Conservation (phyloP, 352 stramenopile genomes). For the Peronospora farinosa region DNA sequence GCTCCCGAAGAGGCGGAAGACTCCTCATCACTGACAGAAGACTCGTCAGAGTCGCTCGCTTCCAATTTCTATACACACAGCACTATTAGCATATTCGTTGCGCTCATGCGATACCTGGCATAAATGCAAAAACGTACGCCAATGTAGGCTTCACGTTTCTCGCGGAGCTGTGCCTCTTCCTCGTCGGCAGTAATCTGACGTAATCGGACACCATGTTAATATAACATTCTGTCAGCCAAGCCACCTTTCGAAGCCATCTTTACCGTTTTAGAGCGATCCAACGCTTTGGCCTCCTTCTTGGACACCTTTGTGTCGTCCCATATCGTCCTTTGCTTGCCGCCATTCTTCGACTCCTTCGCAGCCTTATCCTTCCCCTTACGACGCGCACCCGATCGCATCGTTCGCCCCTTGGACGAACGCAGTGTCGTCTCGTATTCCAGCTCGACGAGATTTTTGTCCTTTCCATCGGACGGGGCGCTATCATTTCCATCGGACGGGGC, state of each 20-base stretch:
- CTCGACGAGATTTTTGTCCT: conserved; percentile 49
- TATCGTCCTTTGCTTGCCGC: conserved; percentile 78
- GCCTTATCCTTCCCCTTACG: conserved; percentile 57
- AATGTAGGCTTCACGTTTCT: conserved; percentile 79
- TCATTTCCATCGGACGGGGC: conserved; percentile 45
- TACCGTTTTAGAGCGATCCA: conserved; percentile 71
- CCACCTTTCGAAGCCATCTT: background rate
- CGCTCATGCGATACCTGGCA: background rate
- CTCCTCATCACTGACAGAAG: conserved; percentile 68
- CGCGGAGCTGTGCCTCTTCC: conserved; percentile 58
- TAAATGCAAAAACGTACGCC: conserved; percentile 39
- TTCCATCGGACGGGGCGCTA: conserved; percentile 38
- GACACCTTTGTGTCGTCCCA: conserved; percentile 83
- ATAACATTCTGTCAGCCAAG: conserved; percentile 2
- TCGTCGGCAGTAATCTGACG: conserved; percentile 55
- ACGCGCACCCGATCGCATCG: conserved; percentile 62
- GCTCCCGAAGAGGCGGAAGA: conserved; percentile 55
- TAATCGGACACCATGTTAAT: conserved; percentile 1
- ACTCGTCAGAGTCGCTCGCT: conserved; percentile 57
- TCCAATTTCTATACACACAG: conserved; percentile 44
- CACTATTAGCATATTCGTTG: conserved; percentile 1
- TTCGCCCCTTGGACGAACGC: conserved; percentile 32
- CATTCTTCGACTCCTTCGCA: conserved; percentile 48
- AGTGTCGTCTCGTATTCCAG: conserved; percentile 46
- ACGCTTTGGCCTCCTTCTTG: conserved; percentile 69